Base-by-base conservation (phyloP, 257 asterid species). In the Rauvolfia tetraphylla region DNA sequence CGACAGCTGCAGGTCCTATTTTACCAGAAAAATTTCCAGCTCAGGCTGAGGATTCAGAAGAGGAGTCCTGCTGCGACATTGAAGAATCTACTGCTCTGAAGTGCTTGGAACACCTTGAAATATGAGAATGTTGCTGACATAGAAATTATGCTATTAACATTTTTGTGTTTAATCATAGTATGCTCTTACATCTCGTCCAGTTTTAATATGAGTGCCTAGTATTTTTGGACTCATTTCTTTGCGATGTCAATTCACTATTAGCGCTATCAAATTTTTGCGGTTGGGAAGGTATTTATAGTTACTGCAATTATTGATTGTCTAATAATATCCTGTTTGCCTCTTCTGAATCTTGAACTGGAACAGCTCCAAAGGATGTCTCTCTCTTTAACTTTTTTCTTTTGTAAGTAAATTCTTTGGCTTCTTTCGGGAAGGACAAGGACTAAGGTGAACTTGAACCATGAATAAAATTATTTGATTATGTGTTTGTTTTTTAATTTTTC, bases 71-170 rank as follows among this genome's bases (percentile, higher is more conserved):
- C 77, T 71, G 81, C 18, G 87, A 84, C 34, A 79, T 85, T 1
- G 88, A 85, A 31, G 95, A 90, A 81, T 83, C 89, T 54, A 87
- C 88, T 3, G 95, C 88, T 31, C 82, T 88, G 81, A 90, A 79
- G 81, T 87, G 95, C 88, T 82, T 90, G 82, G 96, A 90, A 81
- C 93, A 89, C 81, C 97, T 92, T 27, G 89, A 87, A 77, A 84
- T 90, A 53, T 92, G 88, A 90, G 61, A 54, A 70, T 44, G 71
- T 66, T 36, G 48, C 20, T 66, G 49, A 36, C 31, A 63, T 42
- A 34, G 14, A 36, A 29, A 5, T 17, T 34, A 34, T 65, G 20
- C 31, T 38, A 8, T 34, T 10, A 66, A 38, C 48, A 38, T 34
- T 76, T 67, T 74, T 53, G 56, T 67, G 57, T 15, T 53, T 51